Evolutionary conservation across 106 monocot genomes (phyloP), one percentile per base, ranked within the genome.

Genomic region (Platanthera zijinensis): DNA sequence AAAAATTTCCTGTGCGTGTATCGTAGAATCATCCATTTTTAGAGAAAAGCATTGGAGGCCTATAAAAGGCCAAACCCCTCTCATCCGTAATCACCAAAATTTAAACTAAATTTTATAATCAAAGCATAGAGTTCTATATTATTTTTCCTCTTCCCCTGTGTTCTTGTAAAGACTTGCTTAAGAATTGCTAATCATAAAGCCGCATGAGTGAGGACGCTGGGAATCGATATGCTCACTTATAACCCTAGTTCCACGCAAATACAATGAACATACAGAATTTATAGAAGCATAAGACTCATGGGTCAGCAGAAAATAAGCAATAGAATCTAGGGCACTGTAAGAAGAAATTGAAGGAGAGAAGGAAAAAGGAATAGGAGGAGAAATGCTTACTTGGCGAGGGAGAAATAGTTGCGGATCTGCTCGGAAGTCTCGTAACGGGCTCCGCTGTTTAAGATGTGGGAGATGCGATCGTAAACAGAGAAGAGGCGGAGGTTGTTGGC

Each of bases 381-480:
- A 22, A 18, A 51, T 51, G 45, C 51, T 22, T 72, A 51, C 72
- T 51, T 72, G 72, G 72, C 72, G 51, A 72, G 46, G 51, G 10
- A 50, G 51, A 51, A 51, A n/a, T 51, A 72, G 72, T 51, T 18
- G 14, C 49, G 51, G 51, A 50, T 50, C 51, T 21, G 50, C n/a
- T 72, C 72, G 21, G 72, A 72, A 72, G 50, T 7, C 18, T 72
- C 72, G 18, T 51, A 51, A 6, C 49, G 72, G 10, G 72, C 18
- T 8, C 5, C 22, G 9, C 51, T 51, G 10, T 25, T 72, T 21
- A 72, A 51, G 22, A 10, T 51, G 5, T 17, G 51, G 19, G 51
- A 72, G 51, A 72, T 11, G 49, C 72, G 72, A 21, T 72, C 72
- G 72, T 50, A 72, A 51, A 72, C 72, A 21, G 72, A 50, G 10